Percentiles rank a stretch among this genome's conserved stretches.
Conservation (phyloP, 768 basidiomycete genomes). For the Dacryopinax spathularia region DNA sequence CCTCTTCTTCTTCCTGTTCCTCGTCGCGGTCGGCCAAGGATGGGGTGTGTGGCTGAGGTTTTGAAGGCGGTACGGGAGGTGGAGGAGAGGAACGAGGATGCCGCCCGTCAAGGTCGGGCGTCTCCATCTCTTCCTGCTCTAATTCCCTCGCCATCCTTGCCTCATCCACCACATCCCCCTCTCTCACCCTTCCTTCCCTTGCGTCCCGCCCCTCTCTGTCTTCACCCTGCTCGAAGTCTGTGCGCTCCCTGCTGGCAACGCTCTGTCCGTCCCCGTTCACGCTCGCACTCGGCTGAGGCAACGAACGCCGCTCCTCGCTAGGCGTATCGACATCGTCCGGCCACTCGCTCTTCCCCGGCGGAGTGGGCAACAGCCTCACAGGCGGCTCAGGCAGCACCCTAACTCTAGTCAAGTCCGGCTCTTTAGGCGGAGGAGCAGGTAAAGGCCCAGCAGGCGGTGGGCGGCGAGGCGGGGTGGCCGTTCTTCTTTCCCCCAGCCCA, state of each 20-base stretch:
- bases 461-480: neutral
- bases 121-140: neutral
- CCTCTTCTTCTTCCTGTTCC: no score
- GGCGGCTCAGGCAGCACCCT: neutral
- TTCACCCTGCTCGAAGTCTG: no score
- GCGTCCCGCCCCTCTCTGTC: neutral
- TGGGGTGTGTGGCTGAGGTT: no score
- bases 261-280: neutral
- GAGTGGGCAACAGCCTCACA: neutral
- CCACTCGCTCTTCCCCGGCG: neutral
- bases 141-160: neutral
- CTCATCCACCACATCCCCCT: neutral
- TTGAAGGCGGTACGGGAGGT: no score
- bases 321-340: neutral
- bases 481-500: neutral
- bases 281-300: neutral
- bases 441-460: neutral
- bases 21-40: no score
- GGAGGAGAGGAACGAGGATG: no score
- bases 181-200: neutral
- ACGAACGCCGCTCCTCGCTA: neutral
- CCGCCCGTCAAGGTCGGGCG: neutral
- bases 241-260: neutral
- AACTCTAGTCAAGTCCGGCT: neutral
- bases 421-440: neutral